Evolutionary conservation across 768 basidiomycete genomes (phyloP), one percentile per base, ranked within the genome.

Genomic region (Asterophora lycoperdoides): DNA sequence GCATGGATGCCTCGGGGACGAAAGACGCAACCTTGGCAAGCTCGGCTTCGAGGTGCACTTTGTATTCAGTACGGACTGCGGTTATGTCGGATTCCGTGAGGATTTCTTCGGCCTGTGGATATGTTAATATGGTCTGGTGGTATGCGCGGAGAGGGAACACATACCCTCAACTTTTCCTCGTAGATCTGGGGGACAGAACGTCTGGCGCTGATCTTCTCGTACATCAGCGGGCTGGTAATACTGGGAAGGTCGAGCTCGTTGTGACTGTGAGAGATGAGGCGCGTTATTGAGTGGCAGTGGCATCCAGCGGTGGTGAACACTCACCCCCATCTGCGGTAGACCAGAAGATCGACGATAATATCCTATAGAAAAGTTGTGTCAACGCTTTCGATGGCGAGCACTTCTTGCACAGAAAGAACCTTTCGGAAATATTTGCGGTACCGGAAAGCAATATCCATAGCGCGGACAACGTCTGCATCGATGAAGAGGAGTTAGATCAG

Each of bases 141-240:
- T 23, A 23, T 23, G 23, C 23, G 6, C 3, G 23, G 17, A 9
- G 48, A 13, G 33, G 13, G n/a, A 14, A 81, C 23, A 23, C 23
- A 40, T 48, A 91, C 91, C 43, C 83, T 73, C 5, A 93, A 74
- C 37, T 82, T 83, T 37, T 86, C 78, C 60, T 93, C 90, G 61
- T 93, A 95, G 10, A 91, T 69, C 44, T 82, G 73, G 5, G 91
- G 90, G 4, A 93, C 89, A 10, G 86, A 87, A 39, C 74, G 78
- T 41, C 92, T 74, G 0, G 82, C 76, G 5, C 82, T 77, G 58
- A 95, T 94, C 68, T 87, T 81, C 64, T 89, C 77, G 66, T 96
- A 96, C 93, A 95, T 96, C 8, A 84, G 68, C 0, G 93, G 93
- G 50, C 86, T 86, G 0, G 93, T 95, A 63, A 92, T 88, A 13